phyloP scores from a whole-genome alignment of 768 basidiomycete genomes.

The Pleurotus sapidus region DNA sequence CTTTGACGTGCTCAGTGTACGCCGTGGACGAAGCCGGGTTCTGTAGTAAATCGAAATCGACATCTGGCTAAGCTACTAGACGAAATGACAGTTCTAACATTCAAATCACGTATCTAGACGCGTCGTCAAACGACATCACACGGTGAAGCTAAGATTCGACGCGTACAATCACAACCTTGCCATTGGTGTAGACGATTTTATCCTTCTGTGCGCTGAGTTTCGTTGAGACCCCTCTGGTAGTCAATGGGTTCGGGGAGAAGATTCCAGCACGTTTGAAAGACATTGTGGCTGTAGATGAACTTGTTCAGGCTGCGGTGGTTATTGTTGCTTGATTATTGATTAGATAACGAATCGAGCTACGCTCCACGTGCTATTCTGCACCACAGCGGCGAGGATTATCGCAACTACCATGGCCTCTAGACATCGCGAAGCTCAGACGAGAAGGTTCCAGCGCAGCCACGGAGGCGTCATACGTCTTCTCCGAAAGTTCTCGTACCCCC shows the following conservation, averaged over 20 bases:
- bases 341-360: too few species aligned
- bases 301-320: too few species aligned
- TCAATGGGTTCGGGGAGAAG: constrained; percentile 69
- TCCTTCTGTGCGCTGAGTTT: constrained; percentile 74
- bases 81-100: constrained; percentile 41
- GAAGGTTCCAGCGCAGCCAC: too few species aligned
- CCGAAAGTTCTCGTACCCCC: too few species aligned
- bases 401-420: too few species aligned
- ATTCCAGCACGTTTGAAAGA: constrained; percentile 44
- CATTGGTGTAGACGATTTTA: constrained; percentile 85
- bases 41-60: constrained; percentile 32
- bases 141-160: not conserved
- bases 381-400: too few species aligned
- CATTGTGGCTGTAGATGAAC: constrained; percentile 27
- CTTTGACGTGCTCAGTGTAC: constrained; percentile 81
- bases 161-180: constrained; percentile 82
- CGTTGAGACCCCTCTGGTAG: constrained; percentile 64
- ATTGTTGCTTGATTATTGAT: too few species aligned
- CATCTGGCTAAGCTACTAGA: not conserved
- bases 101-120: constrained; percentile 75
- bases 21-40: constrained; percentile 59
- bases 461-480: too few species aligned
- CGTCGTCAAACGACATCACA: not conserved
- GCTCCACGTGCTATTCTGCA: too few species aligned
- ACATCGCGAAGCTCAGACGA: too few species aligned